Conservation (phyloP, 1,139 yeast species). For the Kodamaea fungicola region DNA sequence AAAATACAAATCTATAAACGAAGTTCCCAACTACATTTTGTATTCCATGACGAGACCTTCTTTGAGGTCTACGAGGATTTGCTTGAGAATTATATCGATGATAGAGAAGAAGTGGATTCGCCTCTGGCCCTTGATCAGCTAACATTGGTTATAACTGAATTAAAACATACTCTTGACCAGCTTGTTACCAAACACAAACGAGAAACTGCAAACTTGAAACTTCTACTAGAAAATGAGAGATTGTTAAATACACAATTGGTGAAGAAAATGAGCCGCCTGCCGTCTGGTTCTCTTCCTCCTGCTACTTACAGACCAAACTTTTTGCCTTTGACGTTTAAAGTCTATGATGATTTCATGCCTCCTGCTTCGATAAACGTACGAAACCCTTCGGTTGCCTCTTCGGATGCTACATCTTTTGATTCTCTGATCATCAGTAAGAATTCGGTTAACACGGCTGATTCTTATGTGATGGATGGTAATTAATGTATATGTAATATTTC, state of each 20-base stretch:
- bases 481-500: too few relatives aligned
- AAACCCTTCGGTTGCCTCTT: slow-evolving; percentile 1
- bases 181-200: slow-evolving; percentile 20
- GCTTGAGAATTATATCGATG: slow-evolving; percentile 4
- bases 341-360: slow-evolving; percentile 1
- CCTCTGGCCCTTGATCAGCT: slow-evolving; percentile 5
- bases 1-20: slow-evolving; percentile 20
- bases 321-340: not conserved
- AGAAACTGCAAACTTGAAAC: slow-evolving; percentile 25
- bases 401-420: not conserved
- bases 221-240: slow-evolving; percentile 23
- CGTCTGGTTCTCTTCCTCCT: not conserved
- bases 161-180: slow-evolving; percentile 3
- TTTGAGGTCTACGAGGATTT: slow-evolving; percentile 2
- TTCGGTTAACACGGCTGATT: not conserved
- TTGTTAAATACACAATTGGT: not conserved
- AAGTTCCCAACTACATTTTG: slow-evolving; percentile 3
- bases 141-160: slow-evolving; percentile 20
- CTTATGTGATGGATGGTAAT: not conserved
- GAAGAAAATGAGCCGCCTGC: not conserved
- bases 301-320: not conserved
- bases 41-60: slow-evolving; percentile 1
- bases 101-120: not conserved
- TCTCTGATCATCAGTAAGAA: slow-evolving; percentile 2
- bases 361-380: not conserved